Conservation (phyloP, 2,329 filamentous ascomycete species). For the Kalaharituber pfeilii region DNA sequence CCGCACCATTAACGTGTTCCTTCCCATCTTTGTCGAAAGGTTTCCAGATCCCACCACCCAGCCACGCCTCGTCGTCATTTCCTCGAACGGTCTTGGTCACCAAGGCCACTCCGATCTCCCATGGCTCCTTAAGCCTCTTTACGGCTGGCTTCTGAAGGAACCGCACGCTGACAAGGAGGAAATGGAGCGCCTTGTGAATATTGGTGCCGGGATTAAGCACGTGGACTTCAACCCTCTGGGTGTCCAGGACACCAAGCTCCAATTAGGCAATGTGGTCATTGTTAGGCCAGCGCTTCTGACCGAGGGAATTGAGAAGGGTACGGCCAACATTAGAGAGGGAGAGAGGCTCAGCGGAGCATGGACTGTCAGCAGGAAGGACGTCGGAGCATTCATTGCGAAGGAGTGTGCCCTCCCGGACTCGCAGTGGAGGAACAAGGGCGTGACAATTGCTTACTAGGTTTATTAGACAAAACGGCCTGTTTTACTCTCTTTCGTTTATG, state of each 20-base stretch:
- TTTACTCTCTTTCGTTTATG: too few relatives aligned
- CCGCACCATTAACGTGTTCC: conserved; percentile 4
- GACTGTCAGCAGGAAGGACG: conserved; percentile 5
- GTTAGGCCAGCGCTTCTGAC: conserved; percentile 8
- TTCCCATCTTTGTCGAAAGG: conserved; percentile 4
- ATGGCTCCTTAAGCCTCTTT: conserved; percentile 5
- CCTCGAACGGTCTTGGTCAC: conserved; percentile 9
- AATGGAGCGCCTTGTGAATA: conserved; percentile 7
- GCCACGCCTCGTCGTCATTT: conserved; percentile 10
- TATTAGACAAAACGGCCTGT: too few relatives aligned
- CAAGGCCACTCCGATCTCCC: conserved; percentile 9
- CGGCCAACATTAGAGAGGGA: background rate
- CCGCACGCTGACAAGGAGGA: conserved; percentile 10
- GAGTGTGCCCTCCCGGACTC: background rate
- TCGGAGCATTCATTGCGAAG: conserved; percentile 5
- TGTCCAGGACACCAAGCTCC: background rate
- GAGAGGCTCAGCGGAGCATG: conserved; percentile 7
- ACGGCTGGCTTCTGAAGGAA: conserved; percentile 10
- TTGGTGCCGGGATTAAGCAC: conserved; percentile 8
- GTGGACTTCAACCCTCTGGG: conserved; percentile 7
- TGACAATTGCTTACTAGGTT: background rate
- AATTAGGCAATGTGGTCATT: conserved; percentile 8
- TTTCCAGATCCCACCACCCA: background rate
- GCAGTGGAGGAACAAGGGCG: background rate
- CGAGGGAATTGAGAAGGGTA: conserved; percentile 2